phyloP scores from a whole-genome alignment of 805 yeast species.

The Candida easanensis region DNA sequence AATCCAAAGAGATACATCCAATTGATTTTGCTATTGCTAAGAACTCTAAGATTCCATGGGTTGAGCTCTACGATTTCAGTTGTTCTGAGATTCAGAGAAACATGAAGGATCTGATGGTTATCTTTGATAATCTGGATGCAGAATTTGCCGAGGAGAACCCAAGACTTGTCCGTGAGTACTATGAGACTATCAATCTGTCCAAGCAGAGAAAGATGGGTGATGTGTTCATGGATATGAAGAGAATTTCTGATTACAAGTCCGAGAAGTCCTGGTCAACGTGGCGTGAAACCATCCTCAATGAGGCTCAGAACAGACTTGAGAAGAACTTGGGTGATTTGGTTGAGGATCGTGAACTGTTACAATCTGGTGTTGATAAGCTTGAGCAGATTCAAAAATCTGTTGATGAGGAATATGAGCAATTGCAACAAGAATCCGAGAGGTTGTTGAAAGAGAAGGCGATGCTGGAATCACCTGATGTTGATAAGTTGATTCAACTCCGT shows the following conservation, averaged over 20 bases:
- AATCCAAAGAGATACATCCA: not conserved
- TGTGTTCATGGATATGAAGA: slow-evolving; percentile 24
- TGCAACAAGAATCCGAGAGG: slow-evolving; percentile 2
- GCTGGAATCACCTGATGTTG: slow-evolving; percentile 19
- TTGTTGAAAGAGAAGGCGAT: slow-evolving; percentile 8
- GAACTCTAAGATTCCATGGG: slow-evolving; percentile 25
- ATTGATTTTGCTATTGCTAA: slow-evolving; percentile 24
- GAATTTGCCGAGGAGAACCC: slow-evolving; percentile 29
- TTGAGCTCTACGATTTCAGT: slow-evolving; percentile 27
- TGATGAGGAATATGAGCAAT: not conserved
- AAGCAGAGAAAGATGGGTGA: slow-evolving; percentile 27
- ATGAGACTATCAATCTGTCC: slow-evolving; percentile 16
- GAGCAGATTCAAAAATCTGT: slow-evolving; percentile 4
- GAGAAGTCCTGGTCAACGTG: slow-evolving; percentile 27
- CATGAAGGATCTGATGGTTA: slow-evolving; percentile 22
- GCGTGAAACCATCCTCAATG: slow-evolving; percentile 26
- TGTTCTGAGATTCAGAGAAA: slow-evolving; percentile 28
- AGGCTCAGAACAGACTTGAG: slow-evolving; percentile 19
- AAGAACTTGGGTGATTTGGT: slow-evolving; percentile 11
- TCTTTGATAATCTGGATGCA: slow-evolving; percentile 24
- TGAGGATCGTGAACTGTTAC: slow-evolving; percentile 10
- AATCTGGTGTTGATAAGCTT: slow-evolving; percentile 4
- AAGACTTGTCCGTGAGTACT: slow-evolving; percentile 25
- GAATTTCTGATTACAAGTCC: slow-evolving; percentile 26
- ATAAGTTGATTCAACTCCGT: slow-evolving; percentile 10